phyloP scores from a whole-genome alignment of 495 filamentous ascomycete genomes.

The Neurospora discreta region DNA sequence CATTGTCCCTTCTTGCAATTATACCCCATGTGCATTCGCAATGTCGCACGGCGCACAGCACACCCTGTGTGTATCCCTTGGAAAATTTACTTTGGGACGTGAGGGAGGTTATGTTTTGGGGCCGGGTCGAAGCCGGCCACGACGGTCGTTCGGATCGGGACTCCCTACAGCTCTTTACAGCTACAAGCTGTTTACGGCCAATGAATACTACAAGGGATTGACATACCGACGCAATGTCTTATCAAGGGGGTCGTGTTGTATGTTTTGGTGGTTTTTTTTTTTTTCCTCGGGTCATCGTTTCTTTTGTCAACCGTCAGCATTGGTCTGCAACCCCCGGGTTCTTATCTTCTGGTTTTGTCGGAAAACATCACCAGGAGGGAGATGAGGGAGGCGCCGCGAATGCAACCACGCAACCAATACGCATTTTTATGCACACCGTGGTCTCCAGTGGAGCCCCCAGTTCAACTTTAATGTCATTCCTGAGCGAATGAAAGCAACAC shows the following conservation, averaged over 20 bases:
- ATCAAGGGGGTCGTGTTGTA: not conserved
- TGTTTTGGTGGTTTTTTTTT: not conserved
- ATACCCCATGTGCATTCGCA: not conserved
- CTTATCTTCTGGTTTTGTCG: not conserved
- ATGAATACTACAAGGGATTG: constrained; percentile 16
- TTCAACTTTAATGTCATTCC: not conserved
- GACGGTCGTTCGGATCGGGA: not conserved
- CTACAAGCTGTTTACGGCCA: not conserved
- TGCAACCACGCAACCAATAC: not conserved
- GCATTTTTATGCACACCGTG: not conserved
- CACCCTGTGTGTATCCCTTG: not conserved
- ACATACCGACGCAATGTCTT: constrained; percentile 23
- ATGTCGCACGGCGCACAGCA: not conserved
- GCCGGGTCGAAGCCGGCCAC: not conserved
- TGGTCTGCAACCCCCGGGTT: not conserved
- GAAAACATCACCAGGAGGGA: not conserved
- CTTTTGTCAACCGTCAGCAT: not conserved
- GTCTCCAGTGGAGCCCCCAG: not conserved
- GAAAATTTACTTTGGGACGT: not conserved
- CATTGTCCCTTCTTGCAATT: not conserved
- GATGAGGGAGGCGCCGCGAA: not conserved
- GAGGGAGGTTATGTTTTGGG: not conserved
- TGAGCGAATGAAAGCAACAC: not conserved
- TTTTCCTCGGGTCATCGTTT: not conserved
- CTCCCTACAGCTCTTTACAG: not conserved